A percentile compares a stretch with the other conserved stretches of the same genome.
phyloP scores from a whole-genome alignment of 495 filamentous ascomycete species.

The Neurospora pannonica region DNA sequence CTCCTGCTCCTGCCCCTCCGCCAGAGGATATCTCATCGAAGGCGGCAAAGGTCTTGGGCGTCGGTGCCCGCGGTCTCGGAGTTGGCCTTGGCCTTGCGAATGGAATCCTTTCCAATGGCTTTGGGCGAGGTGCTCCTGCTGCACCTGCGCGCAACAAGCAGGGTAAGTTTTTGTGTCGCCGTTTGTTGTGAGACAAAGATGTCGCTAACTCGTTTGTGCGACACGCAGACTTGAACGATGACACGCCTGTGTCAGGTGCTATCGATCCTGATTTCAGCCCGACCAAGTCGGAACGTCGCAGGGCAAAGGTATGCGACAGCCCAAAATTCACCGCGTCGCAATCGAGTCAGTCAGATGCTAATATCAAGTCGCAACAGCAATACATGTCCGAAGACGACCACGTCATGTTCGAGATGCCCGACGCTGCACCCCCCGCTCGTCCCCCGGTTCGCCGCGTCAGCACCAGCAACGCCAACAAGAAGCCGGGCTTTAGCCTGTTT shows the following conservation, averaged over 20 bases:
- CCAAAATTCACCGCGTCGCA: slow-evolving; percentile 5
- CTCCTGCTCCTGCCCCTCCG: slow-evolving; percentile 12
- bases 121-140: slow-evolving; percentile 18
- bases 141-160: slow-evolving; percentile 25
- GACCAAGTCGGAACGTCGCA: slow-evolving; percentile 32
- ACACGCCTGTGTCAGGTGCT: slow-evolving; percentile 15
- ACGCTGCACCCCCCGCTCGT: slow-evolving; percentile 21
- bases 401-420: slow-evolving; percentile 27
- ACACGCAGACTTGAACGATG: not conserved
- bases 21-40: slow-evolving; percentile 42
- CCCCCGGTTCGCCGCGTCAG: slow-evolving; percentile 33
- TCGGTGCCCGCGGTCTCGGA: slow-evolving; percentile 16
- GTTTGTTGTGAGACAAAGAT: slow-evolving; percentile 7
- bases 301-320: slow-evolving; percentile 32
- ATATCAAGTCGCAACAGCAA: slow-evolving; percentile 20
- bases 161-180: slow-evolving; percentile 9
- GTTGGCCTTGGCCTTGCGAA: slow-evolving; percentile 14
- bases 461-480: slow-evolving; percentile 30
- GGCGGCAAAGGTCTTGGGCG: slow-evolving; percentile 44
- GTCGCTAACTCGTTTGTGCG: slow-evolving; percentile 9
- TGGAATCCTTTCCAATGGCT: not conserved
- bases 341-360: slow-evolving; percentile 11
- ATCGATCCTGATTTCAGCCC: slow-evolving; percentile 31
- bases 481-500: slow-evolving; percentile 31
- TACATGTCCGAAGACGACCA: slow-evolving; percentile 33